A percentile compares a stretch with the other conserved stretches of the same genome.
These are phyloP conservation scores for Apiotrichum gamsii DNA, from an alignment of 1,284 basidiomycete species.

Conservation along the genomic window DNA sequence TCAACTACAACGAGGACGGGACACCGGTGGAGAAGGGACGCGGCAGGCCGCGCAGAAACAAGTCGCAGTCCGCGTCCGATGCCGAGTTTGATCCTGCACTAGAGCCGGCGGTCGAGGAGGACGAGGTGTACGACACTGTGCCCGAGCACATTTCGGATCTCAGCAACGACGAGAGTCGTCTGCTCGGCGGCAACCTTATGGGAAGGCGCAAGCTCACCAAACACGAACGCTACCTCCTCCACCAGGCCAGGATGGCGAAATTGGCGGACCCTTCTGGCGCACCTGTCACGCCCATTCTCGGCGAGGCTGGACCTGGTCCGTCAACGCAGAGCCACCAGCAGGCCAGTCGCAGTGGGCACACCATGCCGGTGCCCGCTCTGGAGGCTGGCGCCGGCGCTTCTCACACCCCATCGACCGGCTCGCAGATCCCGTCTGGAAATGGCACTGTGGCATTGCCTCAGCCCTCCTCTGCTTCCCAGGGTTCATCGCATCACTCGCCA, in stretches of 20 bases:
- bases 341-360: no score
- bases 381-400: neutral
- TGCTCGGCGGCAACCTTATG: neutral
- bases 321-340: no score
- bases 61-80: neutral
- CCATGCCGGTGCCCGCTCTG: no score
- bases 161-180: neutral
- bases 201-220: conserved; percentile 2
- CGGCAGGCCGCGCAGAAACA: no score
- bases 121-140: neutral
- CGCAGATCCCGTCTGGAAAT: neutral
- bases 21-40: no score
- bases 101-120: neutral
- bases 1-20: no score
- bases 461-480: neutral
- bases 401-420: neutral
- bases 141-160: conserved; percentile 7
- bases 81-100: neutral
- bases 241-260: no score
- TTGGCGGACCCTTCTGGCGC: no score
- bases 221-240: conserved; percentile 1
- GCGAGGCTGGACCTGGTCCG: no score
- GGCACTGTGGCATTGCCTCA: no score
- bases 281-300: no score
- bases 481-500: neutral